phyloP scores from a whole-genome alignment of 2,329 filamentous ascomycete genomes.

The Lecanicillium sp. region DNA sequence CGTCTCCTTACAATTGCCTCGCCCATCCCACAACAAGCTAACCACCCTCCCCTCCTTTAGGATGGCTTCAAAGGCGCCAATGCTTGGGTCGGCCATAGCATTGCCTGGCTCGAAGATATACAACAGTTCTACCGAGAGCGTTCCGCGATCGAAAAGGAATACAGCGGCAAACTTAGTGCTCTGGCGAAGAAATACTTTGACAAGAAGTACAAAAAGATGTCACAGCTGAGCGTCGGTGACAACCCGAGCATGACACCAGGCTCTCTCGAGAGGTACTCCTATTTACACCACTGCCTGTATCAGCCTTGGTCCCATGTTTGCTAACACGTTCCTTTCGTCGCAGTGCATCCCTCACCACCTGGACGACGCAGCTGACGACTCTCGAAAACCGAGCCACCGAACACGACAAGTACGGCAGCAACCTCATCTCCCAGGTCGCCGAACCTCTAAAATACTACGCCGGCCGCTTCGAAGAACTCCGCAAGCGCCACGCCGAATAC shows the following conservation, averaged over 20 bases:
- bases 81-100: slow-evolving; percentile 81
- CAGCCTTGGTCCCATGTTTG: too few relatives aligned
- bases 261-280: slow-evolving; percentile 72
- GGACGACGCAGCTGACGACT: slow-evolving; percentile 87
- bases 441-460: slow-evolving; percentile 75
- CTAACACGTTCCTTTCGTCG: slow-evolving; percentile 12
- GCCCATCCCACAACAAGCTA: slow-evolving; percentile 5
- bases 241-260: slow-evolving; percentile 88
- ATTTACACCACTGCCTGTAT: too few relatives aligned
- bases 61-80: slow-evolving; percentile 96
- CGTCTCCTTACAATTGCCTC: too few relatives aligned
- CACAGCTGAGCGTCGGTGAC: slow-evolving; percentile 85
- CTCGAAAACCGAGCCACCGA: slow-evolving; percentile 82
- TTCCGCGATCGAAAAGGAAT: slow-evolving; percentile 92
- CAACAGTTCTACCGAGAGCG: slow-evolving; percentile 96
- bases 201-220: slow-evolving; percentile 86
- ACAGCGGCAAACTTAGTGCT: slow-evolving; percentile 76
- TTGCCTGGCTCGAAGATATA: slow-evolving; percentile 92
- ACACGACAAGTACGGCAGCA: slow-evolving; percentile 76
- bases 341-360: slow-evolving; percentile 90
- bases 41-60: slow-evolving; percentile 33
- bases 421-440: slow-evolving; percentile 71
- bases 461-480: slow-evolving; percentile 76
- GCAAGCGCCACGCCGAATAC: slow-evolving; percentile 85
- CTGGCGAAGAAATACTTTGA: slow-evolving; percentile 96